Conservation (phyloP, 148 eudicot species). For the Chenopodium suecicum region DNA sequence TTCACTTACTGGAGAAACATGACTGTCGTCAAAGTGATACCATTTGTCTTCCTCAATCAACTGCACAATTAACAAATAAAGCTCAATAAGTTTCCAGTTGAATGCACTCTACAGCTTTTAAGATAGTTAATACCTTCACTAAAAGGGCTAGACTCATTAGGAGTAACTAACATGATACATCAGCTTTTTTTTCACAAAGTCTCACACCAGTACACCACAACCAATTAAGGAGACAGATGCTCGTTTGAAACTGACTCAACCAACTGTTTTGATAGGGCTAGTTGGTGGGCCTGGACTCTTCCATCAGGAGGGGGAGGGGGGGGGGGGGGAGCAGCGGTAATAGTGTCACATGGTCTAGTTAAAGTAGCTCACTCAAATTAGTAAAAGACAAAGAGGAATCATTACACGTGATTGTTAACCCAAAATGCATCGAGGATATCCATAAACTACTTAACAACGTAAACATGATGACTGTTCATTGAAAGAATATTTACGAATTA, state of each 20-base stretch:
- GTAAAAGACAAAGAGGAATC: background rate
- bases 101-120: background rate
- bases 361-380: background rate
- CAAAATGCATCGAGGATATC: background rate
- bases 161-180: background rate
- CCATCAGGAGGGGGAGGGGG: background rate
- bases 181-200: too few species aligned
- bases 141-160: background rate
- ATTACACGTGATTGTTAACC: background rate
- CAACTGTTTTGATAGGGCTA: too few species aligned
- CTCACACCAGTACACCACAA: background rate
- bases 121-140: background rate
- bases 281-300: background rate
- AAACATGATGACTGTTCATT: background rate
- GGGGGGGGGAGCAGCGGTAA: background rate
- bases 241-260: background rate
- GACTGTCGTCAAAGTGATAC: constrained; percentile 96
- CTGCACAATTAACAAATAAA: constrained; percentile 43
- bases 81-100: background rate
- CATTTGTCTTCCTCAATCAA: constrained; percentile 81
- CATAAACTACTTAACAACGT: background rate
- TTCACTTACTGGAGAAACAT: constrained; percentile 76
- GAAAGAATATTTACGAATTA: background rate
- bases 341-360: background rate
- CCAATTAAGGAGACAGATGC: background rate